Evolutionary conservation across 164 flowering plant species (phyloP), one percentile per base, ranked within the genome.

Genomic region (Magnolia kwangsiensis): DNA sequence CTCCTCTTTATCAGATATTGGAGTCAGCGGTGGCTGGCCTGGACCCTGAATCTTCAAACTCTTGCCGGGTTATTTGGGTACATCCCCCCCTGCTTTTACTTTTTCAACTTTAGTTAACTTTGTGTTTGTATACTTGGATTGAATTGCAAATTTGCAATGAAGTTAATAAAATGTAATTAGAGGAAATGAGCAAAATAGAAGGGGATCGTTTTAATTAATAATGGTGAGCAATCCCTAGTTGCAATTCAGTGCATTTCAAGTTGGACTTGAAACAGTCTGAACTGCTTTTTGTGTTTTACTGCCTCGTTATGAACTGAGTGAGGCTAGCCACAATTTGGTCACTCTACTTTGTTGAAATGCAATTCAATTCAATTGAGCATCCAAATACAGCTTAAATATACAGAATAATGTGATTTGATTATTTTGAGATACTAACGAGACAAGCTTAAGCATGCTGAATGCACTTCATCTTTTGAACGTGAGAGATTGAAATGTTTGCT

Each of bases 1-100:
- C 70, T 74, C 78, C 91, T 9, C 88, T 95, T 18, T 84, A 89
- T 76, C 87, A 92, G 84, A 87, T 88, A 31, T 75, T 95, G 83
- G 86, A 92, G 74, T 81, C 93, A 77, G 86, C 91, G 51, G 51
- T 92, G 50, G 79, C 55, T 19, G 81, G 50, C 71, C 79, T 80
- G 67, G 84, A 79, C 45, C 73, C 85, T 8, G 83, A 80, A 45
- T 79, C 90, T 51, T 80, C 88, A 45, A 84, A 77, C 80, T 75
- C 86, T 9, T 83, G 82, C 21, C 87, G 74, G 79, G 76, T 83
- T 77, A 89, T 95, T 74, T 91, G 91, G 98, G 98, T 94, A 14
- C 79, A 93, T 84, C 19, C 9, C 73, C 18, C 10, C 61, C 13
- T 37, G 45, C 45, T 37, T 37, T 37, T 55, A 3, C 61, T 55